Evolutionary conservation across 2,329 filamentous ascomycete species (phyloP).

Genomic region (Xylaria sp.): DNA sequence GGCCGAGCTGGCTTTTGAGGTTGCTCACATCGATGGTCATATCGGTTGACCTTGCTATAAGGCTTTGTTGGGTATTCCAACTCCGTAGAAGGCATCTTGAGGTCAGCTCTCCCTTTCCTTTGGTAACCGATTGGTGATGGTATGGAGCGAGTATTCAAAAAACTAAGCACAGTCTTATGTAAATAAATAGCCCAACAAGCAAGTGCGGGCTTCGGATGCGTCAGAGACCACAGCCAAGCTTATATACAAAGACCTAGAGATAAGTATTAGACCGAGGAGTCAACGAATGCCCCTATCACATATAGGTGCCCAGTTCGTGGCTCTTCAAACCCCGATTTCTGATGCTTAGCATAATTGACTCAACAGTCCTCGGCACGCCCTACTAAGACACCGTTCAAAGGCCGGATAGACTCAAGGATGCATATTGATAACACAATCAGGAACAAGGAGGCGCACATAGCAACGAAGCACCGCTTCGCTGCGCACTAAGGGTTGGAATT

Average conservation of each 20-base stretch:
- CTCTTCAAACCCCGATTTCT: neutral
- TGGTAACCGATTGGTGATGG: neutral
- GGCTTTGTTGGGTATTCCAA: conserved; percentile 68
- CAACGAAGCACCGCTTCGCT: neutral
- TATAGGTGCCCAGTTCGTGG: neutral
- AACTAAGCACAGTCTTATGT: neutral
- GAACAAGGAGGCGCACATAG: neutral
- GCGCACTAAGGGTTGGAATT: conserved; percentile 3
- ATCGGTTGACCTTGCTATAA: conserved; percentile 70
- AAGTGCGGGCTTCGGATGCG: neutral
- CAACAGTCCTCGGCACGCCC: neutral
- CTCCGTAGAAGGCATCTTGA: conserved; percentile 49
- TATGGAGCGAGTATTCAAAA: neutral
- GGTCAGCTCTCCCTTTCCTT: neutral
- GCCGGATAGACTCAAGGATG: neutral
- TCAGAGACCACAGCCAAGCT: neutral
- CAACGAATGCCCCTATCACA: neutral
- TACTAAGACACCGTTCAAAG: conserved; percentile 1
- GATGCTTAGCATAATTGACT: neutral
- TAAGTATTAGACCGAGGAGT: neutral
- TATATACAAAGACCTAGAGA: neutral
- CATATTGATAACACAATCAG: neutral
- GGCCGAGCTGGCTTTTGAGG: neutral
- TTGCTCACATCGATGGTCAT: conserved; percentile 64
- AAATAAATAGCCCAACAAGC: neutral